A percentile compares a stretch with the other conserved stretches of the same genome.
Evolutionary conservation across 352 stramenopile species (phyloP).

Genomic region (Pythium sukuiense): DNA sequence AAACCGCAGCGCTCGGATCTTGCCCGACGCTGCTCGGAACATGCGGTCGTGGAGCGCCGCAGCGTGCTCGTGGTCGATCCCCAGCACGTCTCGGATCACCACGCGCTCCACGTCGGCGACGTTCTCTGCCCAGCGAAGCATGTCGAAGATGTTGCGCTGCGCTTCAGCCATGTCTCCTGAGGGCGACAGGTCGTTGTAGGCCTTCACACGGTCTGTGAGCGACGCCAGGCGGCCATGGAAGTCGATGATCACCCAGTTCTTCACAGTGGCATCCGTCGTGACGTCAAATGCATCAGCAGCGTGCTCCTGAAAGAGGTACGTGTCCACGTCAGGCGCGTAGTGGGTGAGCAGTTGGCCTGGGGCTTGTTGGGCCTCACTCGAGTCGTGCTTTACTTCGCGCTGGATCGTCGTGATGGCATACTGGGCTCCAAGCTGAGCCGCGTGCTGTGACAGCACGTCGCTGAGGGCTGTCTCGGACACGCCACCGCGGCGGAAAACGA

Average conservation of each 20-base stretch:
- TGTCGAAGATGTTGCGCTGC: slow-evolving; percentile 80
- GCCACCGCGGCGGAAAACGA: slow-evolving; percentile 88
- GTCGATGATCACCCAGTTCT: slow-evolving; percentile 79
- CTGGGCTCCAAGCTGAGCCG: slow-evolving; percentile 32
- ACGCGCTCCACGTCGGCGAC: slow-evolving; percentile 68
- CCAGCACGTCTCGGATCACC: slow-evolving; percentile 59
- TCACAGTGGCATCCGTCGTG: slow-evolving; percentile 32
- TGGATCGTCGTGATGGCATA: slow-evolving; percentile 74
- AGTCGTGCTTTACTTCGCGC: slow-evolving; percentile 61
- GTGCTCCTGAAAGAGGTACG: slow-evolving; percentile 73
- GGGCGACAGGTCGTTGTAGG: slow-evolving; percentile 81
- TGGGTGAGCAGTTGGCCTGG: slow-evolving; percentile 97
- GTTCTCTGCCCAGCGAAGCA: slow-evolving; percentile 82
- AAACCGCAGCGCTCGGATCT: slow-evolving; percentile 49
- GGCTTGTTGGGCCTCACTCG: slow-evolving; percentile 81
- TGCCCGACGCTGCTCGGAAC: slow-evolving; percentile 80
- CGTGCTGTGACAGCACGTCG: slow-evolving; percentile 55
- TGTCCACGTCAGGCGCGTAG: slow-evolving; percentile 96
- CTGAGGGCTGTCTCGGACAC: slow-evolving; percentile 73
- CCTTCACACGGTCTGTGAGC: slow-evolving; percentile 51
- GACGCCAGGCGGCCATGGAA: slow-evolving; percentile 56
- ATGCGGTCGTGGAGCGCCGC: slow-evolving; percentile 82
- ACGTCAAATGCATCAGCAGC: slow-evolving; percentile 40
- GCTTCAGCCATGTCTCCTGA: slow-evolving; percentile 67
- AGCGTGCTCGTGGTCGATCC: slow-evolving; percentile 61